Percentiles rank a stretch among this genome's conserved stretches.
phyloP scores from a whole-genome alignment of 192 early-diverging fungal genomes.

The Mortierella claussenii region DNA sequence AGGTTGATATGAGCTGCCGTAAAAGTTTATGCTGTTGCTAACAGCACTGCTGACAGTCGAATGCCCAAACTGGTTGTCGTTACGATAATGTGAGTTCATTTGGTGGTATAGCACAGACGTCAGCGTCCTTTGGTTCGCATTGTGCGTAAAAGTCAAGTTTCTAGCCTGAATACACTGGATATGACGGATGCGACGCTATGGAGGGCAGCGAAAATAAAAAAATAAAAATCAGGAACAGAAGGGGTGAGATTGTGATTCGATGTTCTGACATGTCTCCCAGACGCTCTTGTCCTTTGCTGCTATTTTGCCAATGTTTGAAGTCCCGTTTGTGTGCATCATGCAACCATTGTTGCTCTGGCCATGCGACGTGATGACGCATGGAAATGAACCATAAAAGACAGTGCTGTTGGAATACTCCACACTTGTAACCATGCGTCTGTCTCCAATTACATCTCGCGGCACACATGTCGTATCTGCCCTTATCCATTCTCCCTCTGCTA shows the following conservation, averaged over 20 bases:
- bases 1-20: background rate
- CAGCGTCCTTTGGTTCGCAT: slow-evolving; percentile 41
- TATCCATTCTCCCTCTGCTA: no score
- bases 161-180: slow-evolving; percentile 42
- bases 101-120: slow-evolving; percentile 24
- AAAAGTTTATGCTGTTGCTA: slow-evolving; percentile 12
- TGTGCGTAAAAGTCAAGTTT: slow-evolving; percentile 47
- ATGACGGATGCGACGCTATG: slow-evolving; percentile 42
- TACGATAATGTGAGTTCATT: background rate
- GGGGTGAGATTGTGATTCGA: background rate
- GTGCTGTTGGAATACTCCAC: no score
- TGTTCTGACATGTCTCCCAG: no score
- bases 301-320: no score
- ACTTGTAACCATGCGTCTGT: no score
- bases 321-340: no score
- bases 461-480: no score
- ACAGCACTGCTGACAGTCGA: background rate
- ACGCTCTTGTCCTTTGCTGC: no score
- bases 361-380: no score
- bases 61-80: background rate
- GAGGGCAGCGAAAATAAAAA: background rate
- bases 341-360: no score
- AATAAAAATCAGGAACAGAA: background rate
- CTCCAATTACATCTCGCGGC: no score
- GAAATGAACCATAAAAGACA: no score